These are phyloP conservation scores for Corylus americana DNA, from an alignment of 306 rosid species.

Conservation along the genomic window DNA sequence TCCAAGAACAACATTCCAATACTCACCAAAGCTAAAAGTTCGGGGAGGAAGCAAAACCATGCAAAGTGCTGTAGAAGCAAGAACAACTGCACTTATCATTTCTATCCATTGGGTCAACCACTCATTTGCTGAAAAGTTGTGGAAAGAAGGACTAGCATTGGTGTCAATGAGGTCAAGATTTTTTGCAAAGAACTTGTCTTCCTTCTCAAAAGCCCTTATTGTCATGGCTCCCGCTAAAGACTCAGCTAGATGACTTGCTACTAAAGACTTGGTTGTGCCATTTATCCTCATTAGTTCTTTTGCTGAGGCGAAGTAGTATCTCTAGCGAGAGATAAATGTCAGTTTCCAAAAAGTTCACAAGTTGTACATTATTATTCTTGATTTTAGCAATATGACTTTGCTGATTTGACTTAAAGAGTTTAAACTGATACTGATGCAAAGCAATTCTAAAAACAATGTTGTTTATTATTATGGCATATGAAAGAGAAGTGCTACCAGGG, in stretches of 20 bases:
- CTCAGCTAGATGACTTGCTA: constrained; percentile 68
- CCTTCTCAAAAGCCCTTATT: constrained; percentile 67
- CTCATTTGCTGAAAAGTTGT: constrained; percentile 58
- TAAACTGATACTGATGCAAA: background rate
- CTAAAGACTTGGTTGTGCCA: constrained; percentile 65
- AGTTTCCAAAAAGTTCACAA: too few species aligned
- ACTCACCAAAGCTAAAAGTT: constrained; percentile 63
- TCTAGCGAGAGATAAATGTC: constrained; percentile 28
- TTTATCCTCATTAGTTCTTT: constrained; percentile 71
- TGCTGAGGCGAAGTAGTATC: constrained; percentile 59
- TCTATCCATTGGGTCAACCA: constrained; percentile 73
- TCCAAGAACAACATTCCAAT: background rate
- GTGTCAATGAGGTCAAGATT: constrained; percentile 59
- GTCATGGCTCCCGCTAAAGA: constrained; percentile 72
- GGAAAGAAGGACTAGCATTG: constrained; percentile 71
- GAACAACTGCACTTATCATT: constrained; percentile 49
- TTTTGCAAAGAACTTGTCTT: constrained; percentile 53
- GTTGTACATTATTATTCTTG: background rate
- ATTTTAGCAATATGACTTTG: background rate
- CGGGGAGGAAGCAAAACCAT: constrained; percentile 72
- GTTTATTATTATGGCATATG: background rate
- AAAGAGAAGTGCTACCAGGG: background rate
- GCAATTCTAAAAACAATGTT: background rate
- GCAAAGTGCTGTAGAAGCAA: constrained; percentile 56
- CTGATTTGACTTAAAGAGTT: background rate